These are phyloP conservation scores for Crithidia mellificae DNA, from an alignment of 208 protist genomes.

Conservation along the genomic window DNA sequence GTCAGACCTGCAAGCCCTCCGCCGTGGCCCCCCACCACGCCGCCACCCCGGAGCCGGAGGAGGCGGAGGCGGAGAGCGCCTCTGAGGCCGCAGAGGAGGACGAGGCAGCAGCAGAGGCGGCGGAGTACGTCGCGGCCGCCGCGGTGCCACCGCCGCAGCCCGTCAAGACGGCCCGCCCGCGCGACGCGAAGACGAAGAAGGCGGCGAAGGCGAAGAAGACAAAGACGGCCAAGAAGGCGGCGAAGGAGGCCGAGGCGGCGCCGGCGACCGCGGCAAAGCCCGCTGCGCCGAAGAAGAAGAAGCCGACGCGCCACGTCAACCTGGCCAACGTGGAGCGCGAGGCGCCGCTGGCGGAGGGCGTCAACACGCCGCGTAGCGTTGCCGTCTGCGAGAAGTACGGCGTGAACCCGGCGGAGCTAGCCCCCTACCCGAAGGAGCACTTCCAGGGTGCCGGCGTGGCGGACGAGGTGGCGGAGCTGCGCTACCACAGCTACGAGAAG, in stretches of 20 bases:
- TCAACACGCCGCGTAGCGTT: constrained; percentile 79
- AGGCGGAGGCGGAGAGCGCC: constrained; percentile 1
- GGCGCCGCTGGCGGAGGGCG: constrained; percentile 42
- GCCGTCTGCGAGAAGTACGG: constrained; percentile 55
- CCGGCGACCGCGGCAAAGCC: constrained; percentile 8
- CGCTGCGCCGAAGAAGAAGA: constrained; percentile 27
- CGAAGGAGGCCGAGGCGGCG: constrained; percentile 2
- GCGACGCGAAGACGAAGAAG: constrained; percentile 10
- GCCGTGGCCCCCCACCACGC: not conserved
- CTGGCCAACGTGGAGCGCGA: constrained; percentile 55
- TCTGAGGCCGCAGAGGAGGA: not conserved
- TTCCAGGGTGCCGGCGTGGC: constrained; percentile 55
- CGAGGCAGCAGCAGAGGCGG: not conserved
- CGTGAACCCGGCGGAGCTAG: constrained; percentile 59
- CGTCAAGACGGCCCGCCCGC: constrained; percentile 8
- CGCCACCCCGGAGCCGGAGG: not conserved
- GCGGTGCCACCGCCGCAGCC: not conserved
- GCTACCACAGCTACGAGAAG: constrained; percentile 70
- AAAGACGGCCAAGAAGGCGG: not conserved
- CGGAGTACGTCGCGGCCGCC: not conserved
- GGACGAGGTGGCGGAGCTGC: constrained; percentile 49
- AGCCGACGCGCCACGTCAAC: constrained; percentile 30
- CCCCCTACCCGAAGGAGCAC: constrained; percentile 37
- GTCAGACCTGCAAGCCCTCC: constrained; percentile 8
- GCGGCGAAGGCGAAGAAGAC: constrained; percentile 8